Evolutionary conservation across 352 stramenopile species (phyloP), one percentile per base, ranked within the genome.

Genomic region (Pythium vanterpoolii): DNA sequence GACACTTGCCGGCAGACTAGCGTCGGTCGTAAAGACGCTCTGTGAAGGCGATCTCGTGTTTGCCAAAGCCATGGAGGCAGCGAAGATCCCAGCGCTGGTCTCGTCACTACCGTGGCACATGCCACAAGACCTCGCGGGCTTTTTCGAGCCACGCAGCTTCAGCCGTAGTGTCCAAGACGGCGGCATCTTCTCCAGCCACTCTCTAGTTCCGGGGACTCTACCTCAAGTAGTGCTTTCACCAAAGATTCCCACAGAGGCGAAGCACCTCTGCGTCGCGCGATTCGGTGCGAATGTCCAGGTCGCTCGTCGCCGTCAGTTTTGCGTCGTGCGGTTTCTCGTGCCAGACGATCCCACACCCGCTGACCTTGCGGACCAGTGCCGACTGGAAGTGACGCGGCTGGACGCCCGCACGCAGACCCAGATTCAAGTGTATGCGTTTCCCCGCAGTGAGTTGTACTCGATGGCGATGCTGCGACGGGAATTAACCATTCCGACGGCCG

Each of bases 81-180:
- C 31, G 4, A 56, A 45, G 13, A 43, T 56, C 9, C 30, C 49
- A 5, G 18, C 19, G 49, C 8, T 45, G 16, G 31, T 56, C 4
- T 14, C n/a, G 7, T 56, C 30, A 6, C 27, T 45, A 21, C 49
- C 18, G 30, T 56, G 30, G 31, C 13, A 16, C 10, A 43, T 56
- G 18, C 18, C 49, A 39, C 4, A 28, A 18, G 30, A 56, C 16
- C 7, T 56, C 34, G 34, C 30, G 2, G 21, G 9, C 11, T 56
- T 56, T 19, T 56, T 56, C 27, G 49, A 56, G 27, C 34, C 49
- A 14, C 30, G 23, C 2, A 5, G 19, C 3, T 56, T 56, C 24
- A 28, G 19, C n/a, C 30, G 49, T 11, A 27, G 13, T 44, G 28
- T 56, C 8, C 49, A 23, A 24, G 49, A 56, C 24, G 45, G 45